These are phyloP conservation scores for Chlorophyllum brunneum DNA, from an alignment of 768 basidiomycete species.

Conservation along the genomic window DNA sequence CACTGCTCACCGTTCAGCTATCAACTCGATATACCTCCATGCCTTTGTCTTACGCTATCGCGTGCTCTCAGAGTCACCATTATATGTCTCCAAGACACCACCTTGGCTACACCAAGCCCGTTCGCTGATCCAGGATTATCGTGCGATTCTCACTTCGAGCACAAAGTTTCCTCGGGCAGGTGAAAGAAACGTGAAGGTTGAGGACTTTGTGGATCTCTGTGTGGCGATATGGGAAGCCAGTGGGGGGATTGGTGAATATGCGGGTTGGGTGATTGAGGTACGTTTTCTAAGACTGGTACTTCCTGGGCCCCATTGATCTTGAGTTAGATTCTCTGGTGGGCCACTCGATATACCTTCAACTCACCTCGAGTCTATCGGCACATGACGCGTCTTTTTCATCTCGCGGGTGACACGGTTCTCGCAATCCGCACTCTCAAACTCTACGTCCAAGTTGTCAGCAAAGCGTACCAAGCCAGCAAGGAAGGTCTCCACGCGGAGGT, in stretches of 20 bases:
- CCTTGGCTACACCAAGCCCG: constrained; percentile 66
- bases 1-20: constrained; percentile 65
- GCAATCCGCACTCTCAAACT: constrained; percentile 74
- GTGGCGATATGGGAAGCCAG: constrained; percentile 79
- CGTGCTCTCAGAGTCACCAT: constrained; percentile 9
- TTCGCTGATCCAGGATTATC: constrained; percentile 68
- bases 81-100: constrained; percentile 27
- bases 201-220: constrained; percentile 78
- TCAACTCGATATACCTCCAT: constrained; percentile 69
- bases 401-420: constrained; percentile 53
- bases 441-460: constrained; percentile 82
- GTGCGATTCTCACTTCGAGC: constrained; percentile 58
- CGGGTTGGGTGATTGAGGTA: constrained; percentile 82
- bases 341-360: constrained; percentile 91
- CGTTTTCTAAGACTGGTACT: constrained; percentile 26
- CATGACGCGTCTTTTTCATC: constrained; percentile 70
- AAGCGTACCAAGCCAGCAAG: constrained; percentile 65
- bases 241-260: constrained; percentile 57
- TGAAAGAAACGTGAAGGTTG: constrained; percentile 71
- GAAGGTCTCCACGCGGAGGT: constrained; percentile 38
- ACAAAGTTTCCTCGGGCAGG: constrained; percentile 83
- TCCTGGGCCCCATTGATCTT: constrained; percentile 4
- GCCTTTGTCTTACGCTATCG: constrained; percentile 57
- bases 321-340: constrained; percentile 84
- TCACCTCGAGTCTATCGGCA: constrained; percentile 83